Conservation (phyloP, 2,329 filamentous ascomycete genomes). For the Ophiostoma sp. region DNA sequence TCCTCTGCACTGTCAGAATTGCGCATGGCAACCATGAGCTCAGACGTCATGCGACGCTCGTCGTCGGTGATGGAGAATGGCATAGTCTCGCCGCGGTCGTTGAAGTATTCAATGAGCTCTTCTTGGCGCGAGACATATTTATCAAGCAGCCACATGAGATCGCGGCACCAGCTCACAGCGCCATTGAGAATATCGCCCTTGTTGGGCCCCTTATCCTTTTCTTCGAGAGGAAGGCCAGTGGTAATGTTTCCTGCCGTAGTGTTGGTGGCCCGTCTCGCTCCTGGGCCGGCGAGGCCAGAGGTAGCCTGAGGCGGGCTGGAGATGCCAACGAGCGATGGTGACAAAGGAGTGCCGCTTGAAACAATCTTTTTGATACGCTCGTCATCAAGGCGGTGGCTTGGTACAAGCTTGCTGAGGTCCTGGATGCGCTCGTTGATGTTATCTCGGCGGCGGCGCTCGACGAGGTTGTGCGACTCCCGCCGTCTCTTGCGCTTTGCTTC, state of each 20-base stretch:
- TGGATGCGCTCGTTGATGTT: constrained; percentile 99
- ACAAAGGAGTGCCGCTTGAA: constrained; percentile 83
- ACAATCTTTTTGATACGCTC: constrained; percentile 96
- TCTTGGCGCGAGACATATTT: constrained; percentile 85
- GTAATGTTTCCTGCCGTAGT: constrained; percentile 75
- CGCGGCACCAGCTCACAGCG: constrained; percentile 92
- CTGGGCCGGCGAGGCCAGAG: constrained; percentile 79
- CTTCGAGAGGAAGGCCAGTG: constrained; percentile 84
- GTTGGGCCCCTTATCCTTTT: constrained; percentile 98
- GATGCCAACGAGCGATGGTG: constrained; percentile 71
- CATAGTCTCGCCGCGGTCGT: constrained; percentile 66
- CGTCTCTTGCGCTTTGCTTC: constrained; percentile 90
- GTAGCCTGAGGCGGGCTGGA: constrained; percentile 69
- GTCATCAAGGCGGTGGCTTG: constrained; percentile 86
- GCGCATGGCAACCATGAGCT: constrained; percentile 79
- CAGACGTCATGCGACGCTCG: constrained; percentile 90
- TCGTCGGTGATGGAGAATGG: constrained; percentile 85
- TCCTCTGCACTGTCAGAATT: constrained; percentile 57
- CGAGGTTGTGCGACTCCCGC: constrained; percentile 91
- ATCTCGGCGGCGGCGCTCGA: constrained; percentile 88
- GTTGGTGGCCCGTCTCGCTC: constrained; percentile 71
- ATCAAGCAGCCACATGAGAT: constrained; percentile 95
- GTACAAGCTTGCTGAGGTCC: constrained; percentile 88
- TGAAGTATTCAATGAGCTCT: constrained; percentile 71
- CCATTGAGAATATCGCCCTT: constrained; percentile 98